Percentiles rank a stretch among this genome's conserved stretches.
These are phyloP conservation scores for Cephalotrichum gorgonifer DNA, from an alignment of 2,329 filamentous ascomycete genomes.

Conservation along the genomic window DNA sequence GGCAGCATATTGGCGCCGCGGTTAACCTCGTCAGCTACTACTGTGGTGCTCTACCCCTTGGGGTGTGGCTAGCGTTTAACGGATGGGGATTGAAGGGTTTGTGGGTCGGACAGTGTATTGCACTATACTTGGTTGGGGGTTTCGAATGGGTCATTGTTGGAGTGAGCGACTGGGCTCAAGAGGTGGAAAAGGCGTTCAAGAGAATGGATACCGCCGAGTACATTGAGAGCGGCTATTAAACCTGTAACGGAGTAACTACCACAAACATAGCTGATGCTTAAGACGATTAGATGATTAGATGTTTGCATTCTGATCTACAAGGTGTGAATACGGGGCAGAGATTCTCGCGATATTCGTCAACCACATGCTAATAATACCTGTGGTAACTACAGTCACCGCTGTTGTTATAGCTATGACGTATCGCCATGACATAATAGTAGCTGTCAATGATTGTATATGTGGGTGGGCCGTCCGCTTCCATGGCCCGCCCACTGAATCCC, in stretches of 20 bases:
- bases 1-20: constrained; percentile 73
- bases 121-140: constrained; percentile 67
- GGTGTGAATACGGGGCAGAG: too few species aligned
- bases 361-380: too few species aligned
- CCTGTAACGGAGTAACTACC: not conserved
- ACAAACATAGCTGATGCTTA: not conserved
- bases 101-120: constrained; percentile 77
- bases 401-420: too few species aligned
- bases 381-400: too few species aligned
- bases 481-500: too few species aligned
- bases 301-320: too few species aligned
- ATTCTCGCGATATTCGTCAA: too few species aligned
- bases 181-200: constrained; percentile 61
- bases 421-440: too few species aligned
- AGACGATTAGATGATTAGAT: too few species aligned
- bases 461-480: too few species aligned
- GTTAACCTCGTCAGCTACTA: constrained; percentile 83
- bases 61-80: constrained; percentile 76
- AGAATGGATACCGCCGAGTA: constrained; percentile 47
- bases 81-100: constrained; percentile 73
- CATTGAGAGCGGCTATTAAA: constrained; percentile 13
- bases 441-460: too few species aligned
- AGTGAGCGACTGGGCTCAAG: constrained; percentile 64
- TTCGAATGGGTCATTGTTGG: constrained; percentile 74
- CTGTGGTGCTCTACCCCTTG: constrained; percentile 67